Percentiles rank a stretch among this genome's conserved stretches.
Evolutionary conservation across 2,329 filamentous ascomycete species (phyloP).

Genomic region (Chaetomiaceae sp.): DNA sequence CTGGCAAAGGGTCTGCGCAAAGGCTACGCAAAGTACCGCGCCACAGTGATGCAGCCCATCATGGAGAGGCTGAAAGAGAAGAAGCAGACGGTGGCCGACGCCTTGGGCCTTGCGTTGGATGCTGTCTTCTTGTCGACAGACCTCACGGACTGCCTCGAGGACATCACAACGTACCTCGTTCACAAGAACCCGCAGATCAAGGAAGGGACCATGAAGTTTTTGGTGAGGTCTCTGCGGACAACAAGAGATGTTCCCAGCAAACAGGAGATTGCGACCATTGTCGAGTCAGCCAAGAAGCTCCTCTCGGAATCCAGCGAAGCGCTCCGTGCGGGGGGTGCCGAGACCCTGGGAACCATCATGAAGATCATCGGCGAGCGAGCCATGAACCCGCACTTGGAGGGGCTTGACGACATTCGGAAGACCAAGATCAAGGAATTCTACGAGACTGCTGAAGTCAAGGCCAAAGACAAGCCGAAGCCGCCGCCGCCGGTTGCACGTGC

Average conservation of each 20-base stretch:
- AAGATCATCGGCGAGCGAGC: slow-evolving; percentile 96
- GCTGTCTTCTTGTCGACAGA: slow-evolving; percentile 60
- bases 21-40: slow-evolving; percentile 74
- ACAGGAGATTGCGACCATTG: slow-evolving; percentile 75
- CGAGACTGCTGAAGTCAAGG: slow-evolving; percentile 76
- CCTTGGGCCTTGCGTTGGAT: slow-evolving; percentile 79
- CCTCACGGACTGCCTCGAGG: slow-evolving; percentile 83
- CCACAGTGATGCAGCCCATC: slow-evolving; percentile 77
- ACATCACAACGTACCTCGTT: slow-evolving; percentile 75
- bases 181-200: slow-evolving; percentile 99
- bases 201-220: slow-evolving; percentile 87
- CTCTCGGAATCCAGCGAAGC: slow-evolving; percentile 83
- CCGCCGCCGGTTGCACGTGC: slow-evolving; percentile 56
- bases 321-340: slow-evolving; percentile 82
- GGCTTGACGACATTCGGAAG: slow-evolving; percentile 91
- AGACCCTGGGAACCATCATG: slow-evolving; percentile 91
- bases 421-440: slow-evolving; percentile 92
- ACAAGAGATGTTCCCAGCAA: slow-evolving; percentile 81
- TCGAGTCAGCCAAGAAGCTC: slow-evolving; percentile 85
- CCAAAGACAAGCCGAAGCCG: slow-evolving; percentile 88
- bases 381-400: slow-evolving; percentile 89
- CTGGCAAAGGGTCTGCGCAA: slow-evolving; percentile 80
- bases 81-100: slow-evolving; percentile 83
- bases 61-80: slow-evolving; percentile 97
- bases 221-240: slow-evolving; percentile 80